Base-by-base conservation (phyloP, 2,329 filamentous ascomycete species). In the Talaromyces sp. region DNA sequence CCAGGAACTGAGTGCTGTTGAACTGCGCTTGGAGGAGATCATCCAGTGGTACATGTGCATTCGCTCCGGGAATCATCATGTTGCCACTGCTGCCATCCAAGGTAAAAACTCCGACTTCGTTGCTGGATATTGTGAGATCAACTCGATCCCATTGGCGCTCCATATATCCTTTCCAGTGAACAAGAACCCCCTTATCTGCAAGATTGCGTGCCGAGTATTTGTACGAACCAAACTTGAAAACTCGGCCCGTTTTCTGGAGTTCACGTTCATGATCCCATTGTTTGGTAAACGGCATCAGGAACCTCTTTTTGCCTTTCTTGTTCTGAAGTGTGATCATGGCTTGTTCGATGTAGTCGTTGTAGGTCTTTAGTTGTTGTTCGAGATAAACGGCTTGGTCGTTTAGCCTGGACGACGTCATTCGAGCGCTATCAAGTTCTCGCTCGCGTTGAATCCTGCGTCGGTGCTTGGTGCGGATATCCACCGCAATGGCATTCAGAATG, bases 311-410 rank as follows among this genome's bases (percentile, higher is more conserved):
- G 64, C 89, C 93, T 78, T 97, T 97, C 76, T 97, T 96, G 78
- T 90, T 96, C 75, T 98, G 95, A 61, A 99, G 82, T 4, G 96
- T 99, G 62, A 93, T 84, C 91, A 99, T 97, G 55, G 95, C 93
- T 75, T 96, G 93, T 78, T 99, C 96, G 71, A 99, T 96, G 77
- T 99, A 99, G 78, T 99, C 92, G 73, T 99, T 96, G 78, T 99
- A 99, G 65, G 89, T 95, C 82, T 96, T 96, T 63, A 96, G 86
- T 77, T 99, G 95, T 68, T 92, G 89, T 72, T 99, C 95, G 10
- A 99, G 84, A 77, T 96, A 99, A 65, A 87, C 85, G 41, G 93
- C 93, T 78, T 99, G 78, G 59, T 80, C 80, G 35, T 80, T 77
- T 46, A 81, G 72, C 49, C 80, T 75, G 6, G 73, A 74, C 24